Evolutionary conservation across 192 early-diverging fungal species (phyloP).

Genomic region (Coemansia sp.): DNA sequence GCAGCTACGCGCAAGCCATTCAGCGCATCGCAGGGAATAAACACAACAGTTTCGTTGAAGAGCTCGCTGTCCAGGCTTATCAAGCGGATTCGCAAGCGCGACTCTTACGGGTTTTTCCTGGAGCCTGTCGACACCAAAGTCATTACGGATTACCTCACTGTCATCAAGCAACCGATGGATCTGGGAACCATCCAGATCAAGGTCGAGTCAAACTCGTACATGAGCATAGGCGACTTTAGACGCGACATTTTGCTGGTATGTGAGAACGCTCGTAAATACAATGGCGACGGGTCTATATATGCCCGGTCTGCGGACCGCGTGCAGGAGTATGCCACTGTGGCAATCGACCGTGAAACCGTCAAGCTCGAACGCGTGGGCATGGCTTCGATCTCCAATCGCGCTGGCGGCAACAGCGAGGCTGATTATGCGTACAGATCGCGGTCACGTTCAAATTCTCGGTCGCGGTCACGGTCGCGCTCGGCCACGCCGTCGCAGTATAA

Average conservation of each 20-base stretch:
- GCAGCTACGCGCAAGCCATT: constrained; percentile 12
- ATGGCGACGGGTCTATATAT: constrained; percentile 77
- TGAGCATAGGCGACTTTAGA: constrained; percentile 67
- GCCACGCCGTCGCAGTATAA: constrained; percentile 21
- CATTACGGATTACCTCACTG: constrained; percentile 76
- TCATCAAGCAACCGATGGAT: constrained; percentile 89
- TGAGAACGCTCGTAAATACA: constrained; percentile 81
- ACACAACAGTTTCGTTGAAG: constrained; percentile 57
- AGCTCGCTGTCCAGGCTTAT: constrained; percentile 63
- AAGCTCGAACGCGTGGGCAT: constrained; percentile 43
- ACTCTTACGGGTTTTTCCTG: constrained; percentile 84
- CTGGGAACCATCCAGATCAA: constrained; percentile 85
- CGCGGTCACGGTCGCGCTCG: constrained; percentile 23
- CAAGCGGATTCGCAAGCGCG: constrained; percentile 69
- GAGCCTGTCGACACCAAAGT: constrained; percentile 77
- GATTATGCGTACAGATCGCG: constrained; percentile 8
- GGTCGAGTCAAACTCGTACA: constrained; percentile 63
- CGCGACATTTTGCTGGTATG: constrained; percentile 76
- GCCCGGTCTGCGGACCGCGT: constrained; percentile 80
- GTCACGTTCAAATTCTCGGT: constrained; percentile 10
- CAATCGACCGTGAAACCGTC: constrained; percentile 66
- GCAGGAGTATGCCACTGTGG: constrained; percentile 62
- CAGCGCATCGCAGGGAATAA: constrained; percentile 1
- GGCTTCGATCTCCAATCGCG: constrained; percentile 18
- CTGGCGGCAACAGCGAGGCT: background rate